Evolutionary conservation across 179 eudicot genomes (phyloP), one percentile per base, ranked within the genome.

Genomic region (Camellia oleifera): DNA sequence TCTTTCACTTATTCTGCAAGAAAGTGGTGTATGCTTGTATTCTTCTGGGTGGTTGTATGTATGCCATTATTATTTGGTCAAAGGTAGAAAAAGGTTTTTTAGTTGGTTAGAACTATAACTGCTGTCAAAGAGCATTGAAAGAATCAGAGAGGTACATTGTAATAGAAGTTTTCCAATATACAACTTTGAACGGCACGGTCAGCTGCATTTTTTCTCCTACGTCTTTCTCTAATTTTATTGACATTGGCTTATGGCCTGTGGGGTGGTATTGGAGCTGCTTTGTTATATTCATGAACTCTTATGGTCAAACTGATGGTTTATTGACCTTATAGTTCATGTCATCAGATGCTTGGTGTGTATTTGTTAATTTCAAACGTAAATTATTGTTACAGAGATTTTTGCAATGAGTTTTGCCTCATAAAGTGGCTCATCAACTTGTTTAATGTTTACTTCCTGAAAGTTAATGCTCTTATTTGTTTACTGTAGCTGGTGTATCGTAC

Each of bases 301-400:
- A 17, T 57, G 74, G 67, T 67, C 53, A 56, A 52, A 64, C 53
- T 75, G 23, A 46, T 76, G 61, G 71, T 58, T 76, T 63, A 12
- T 62, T 0, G 46, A 45, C 20, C 13, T 61, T 15, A 17, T 50
- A 3, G 56, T 64, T 63, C 52, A 3, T 45, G 11, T 45, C 7
- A 8, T 62, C 5, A 5, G 57, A 64, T 46, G 45, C 42, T 63
- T 7, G 56, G 26, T 14, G 8, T 63, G 71, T 64, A 2, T 74
- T 26, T 42, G 20, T 9, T 20, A 50, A 63, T 46, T 70, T 10
- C 12, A 14, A 48, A 45, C 23, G 40, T 13, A 46, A 46, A 18
- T 48, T 63, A 23, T 64, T 46, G 26, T 75, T 11, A 44, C n/a
- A 11, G 50, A 44, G 26, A 75, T 18, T 61, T 4, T 13, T 17